Conservation (phyloP, 495 filamentous ascomycete genomes). For the Lentithecium fluviatile region DNA sequence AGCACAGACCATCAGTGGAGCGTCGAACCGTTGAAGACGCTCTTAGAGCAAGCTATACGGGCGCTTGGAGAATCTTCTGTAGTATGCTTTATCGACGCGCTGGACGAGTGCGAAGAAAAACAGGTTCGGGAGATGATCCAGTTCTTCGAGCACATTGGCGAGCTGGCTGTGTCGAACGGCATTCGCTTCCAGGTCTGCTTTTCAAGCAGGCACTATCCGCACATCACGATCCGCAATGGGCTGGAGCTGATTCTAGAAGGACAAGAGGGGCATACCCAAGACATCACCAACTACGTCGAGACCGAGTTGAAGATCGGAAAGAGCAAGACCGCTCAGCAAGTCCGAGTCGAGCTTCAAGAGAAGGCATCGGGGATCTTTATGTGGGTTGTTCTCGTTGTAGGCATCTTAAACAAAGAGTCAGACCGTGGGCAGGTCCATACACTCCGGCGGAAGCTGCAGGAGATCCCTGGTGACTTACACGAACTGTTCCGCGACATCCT, state of each 20-base stretch:
- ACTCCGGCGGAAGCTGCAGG: constrained; percentile 1
- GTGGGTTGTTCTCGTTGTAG: no score
- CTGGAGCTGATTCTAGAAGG: constrained; percentile 38
- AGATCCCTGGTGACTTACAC: no score
- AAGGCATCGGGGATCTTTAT: constrained; percentile 22
- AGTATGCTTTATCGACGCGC: constrained; percentile 22
- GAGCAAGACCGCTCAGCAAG: constrained; percentile 4
- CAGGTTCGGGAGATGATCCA: constrained; percentile 20
- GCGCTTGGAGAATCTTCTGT: neutral
- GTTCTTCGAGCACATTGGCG: constrained; percentile 14
- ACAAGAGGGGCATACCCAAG: constrained; percentile 21
- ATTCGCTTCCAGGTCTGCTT: no score
- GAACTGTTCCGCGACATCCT: constrained; percentile 19
- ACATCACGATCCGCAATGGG: constrained; percentile 44
- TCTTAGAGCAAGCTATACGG: constrained; percentile 13
- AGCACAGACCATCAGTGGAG: constrained; percentile 16
- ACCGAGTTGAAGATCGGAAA: constrained; percentile 21
- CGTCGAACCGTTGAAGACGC: constrained; percentile 4
- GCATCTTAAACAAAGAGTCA: constrained; percentile 15
- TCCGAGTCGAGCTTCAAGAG: constrained; percentile 7
- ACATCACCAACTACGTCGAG: no score
- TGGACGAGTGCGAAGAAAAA: constrained; percentile 26
- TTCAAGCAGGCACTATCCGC: constrained; percentile 54
- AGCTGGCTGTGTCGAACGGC: neutral
- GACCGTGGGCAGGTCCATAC: constrained; percentile 8